Base-by-base conservation (phyloP, 345 rosid genomes). In the Pistacia integerrima region DNA sequence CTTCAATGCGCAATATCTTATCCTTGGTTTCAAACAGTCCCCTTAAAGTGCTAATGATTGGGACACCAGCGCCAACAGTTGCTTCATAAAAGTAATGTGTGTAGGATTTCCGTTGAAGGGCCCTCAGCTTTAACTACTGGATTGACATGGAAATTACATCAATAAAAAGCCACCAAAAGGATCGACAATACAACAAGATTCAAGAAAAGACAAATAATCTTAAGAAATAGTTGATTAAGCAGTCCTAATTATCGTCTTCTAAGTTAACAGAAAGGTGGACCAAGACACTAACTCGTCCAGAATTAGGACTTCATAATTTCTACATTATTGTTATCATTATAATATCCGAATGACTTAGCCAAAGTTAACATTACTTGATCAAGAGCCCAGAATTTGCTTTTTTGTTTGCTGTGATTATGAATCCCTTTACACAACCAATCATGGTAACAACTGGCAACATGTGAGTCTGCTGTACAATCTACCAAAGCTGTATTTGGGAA, bases 21-120 rank as follows among this genome's bases (percentile, higher is more conserved):
- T 96, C 99, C 76, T 97, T 97, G 4, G 99, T 96, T 84, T 96
- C 98, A 6, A 94, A 94, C 67, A 96, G 97, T 77, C 99, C 97
- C 65, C 97, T 83, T 83, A 96, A 85, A 78, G 99, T 96, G 87
- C 97, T 96, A 67, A 96, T 82, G 70, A 96, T 96, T 35, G 98
- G 98, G 79, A 96, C 97, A 72, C 99, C 98, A 76, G 99, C 99
- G 81, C 99, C 99, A 79, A 96, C 97, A 16, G 99, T 96, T 58
- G 99, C 99, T 80, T 96, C 99, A 69, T 96, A 96, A 82, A 96
- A 94, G 89, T 90, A 96, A 89, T 96, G 99, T 11, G 97, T 91
- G 78, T 96, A 94, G 62, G 98, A 96, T 82, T 92, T 90, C 70
- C 99, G 88, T 84, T 97, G 99, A 83, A 97, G 97, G 80, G 93